Base-by-base conservation (phyloP, 2,329 filamentous ascomycete species). In the Diaporthe sp. region DNA sequence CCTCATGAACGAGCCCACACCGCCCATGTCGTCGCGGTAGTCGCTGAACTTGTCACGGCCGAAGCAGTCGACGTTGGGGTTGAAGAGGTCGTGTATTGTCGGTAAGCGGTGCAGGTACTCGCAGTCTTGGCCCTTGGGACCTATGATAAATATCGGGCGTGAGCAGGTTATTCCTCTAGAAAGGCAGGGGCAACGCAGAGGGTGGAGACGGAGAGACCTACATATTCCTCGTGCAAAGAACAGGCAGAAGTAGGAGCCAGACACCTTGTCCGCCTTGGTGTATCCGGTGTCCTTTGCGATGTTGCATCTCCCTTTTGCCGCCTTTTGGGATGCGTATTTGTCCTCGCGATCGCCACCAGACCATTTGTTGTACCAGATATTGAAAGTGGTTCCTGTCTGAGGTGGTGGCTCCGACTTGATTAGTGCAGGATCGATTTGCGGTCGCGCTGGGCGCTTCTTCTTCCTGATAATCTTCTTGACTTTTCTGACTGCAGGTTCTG, bases 321-420 rank as follows among this genome's bases (percentile, higher is more conserved):
- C 90, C 30, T 92, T 94, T 81, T 98, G 93, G 47, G 93, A 94
- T 5, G 95, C 89, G 80, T 96, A 95, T 79, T 96, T 95, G 86
- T 97, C 95, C 81, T 98, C 96, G 75, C 95, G 91, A 84, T 99
- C 97, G 80, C 97, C 97, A 78, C 97, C 97, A 0, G 93, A 94
- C 96, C 96, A 98, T 85, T 98, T 98, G 86, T 98, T 98, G 86
- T 98, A 98, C 96, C 96, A 98, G 80, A 97, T 97, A 84, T 99
- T 99, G 89, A 97, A 99, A 74, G 96, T 95, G 0, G 94, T 97
- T 70, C 97, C 97, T 0, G 96, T 98, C 80, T 98, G 96, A 1
- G 94, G 94, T 22, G 96, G 95, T 5, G 94, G 93, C 79, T 98
- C 95, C 44, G 93, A 93, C 79, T 93, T 94, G 84, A 97, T 90